Conservation (phyloP, 2,329 filamentous ascomycete genomes). For the Alternaria tenuissima region DNA sequence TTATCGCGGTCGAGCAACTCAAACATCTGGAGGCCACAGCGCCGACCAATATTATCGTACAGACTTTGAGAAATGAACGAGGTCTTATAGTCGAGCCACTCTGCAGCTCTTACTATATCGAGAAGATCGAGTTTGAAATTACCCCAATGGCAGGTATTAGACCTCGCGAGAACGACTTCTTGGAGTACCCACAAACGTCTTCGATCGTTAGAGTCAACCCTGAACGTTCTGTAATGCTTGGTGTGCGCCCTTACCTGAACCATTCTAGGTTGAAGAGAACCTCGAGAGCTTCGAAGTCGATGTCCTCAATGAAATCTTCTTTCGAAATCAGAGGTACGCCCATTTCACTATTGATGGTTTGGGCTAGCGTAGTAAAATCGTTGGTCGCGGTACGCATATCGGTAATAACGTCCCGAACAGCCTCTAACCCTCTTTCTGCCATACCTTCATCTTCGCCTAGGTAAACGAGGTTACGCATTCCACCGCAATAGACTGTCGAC, state of each 20-base stretch:
- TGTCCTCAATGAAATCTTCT: accelerated
- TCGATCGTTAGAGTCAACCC: accelerated
- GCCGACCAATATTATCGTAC: no score
- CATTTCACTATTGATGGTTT: no score
- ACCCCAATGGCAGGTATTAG: background rate
- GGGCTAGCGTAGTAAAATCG: no score
- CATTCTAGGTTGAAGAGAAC: background rate
- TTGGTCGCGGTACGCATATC: background rate
- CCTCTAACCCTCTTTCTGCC: background rate
- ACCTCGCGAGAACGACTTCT: background rate
- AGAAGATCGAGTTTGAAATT: background rate
- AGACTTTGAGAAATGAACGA: no score
- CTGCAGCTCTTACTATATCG: no score
- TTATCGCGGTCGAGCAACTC: accelerated
- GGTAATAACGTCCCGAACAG: accelerated
- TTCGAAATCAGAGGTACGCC: background rate
- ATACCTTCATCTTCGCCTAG: background rate
- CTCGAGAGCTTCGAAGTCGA: background rate
- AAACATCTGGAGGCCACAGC: background rate
- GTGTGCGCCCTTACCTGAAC: background rate
- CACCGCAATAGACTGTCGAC: accelerated
- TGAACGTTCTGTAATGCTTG: accelerated
- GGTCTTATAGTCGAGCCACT: background rate
- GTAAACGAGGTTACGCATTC: background rate
- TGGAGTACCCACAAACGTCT: background rate